These are phyloP conservation scores for Trametopsis cervina DNA, from an alignment of 768 basidiomycete genomes.

Conservation along the genomic window DNA sequence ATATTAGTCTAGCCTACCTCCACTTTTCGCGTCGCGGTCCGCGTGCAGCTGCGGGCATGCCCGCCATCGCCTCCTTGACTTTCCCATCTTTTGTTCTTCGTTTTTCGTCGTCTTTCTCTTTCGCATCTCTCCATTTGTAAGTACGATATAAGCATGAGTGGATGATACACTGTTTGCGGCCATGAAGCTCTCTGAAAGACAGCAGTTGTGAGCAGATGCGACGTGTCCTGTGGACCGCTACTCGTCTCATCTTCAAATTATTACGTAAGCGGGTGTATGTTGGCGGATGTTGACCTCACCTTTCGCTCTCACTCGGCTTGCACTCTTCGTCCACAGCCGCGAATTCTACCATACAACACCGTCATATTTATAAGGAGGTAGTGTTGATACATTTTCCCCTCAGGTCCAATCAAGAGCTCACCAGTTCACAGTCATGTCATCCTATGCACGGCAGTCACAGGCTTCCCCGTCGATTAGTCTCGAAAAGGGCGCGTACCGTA, in stretches of 20 bases:
- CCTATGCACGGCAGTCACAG: constrained; percentile 18
- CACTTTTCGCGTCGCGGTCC: constrained; percentile 5
- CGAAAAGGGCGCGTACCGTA: constrained; percentile 61
- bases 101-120: constrained; percentile 9
- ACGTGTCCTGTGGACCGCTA: too few relatives aligned
- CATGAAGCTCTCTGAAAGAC: too few relatives aligned
- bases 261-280: too few relatives aligned
- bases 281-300: too few relatives aligned
- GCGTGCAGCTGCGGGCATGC: not conserved
- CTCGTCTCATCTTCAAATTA: too few relatives aligned
- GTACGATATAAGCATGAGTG: constrained; percentile 16
- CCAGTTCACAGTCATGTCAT: constrained; percentile 13
- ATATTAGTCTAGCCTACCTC: constrained; percentile 2
- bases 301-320: too few relatives aligned
- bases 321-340: too few relatives aligned
- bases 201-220: too few relatives aligned
- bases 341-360: too few relatives aligned
- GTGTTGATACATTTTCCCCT: not conserved
- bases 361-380: not conserved
- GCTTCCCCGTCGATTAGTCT: constrained; percentile 57
- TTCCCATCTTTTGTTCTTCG: constrained; percentile 4
- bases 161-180: constrained; percentile 15
- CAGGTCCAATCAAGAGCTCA: not conserved
- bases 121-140: constrained; percentile 17
- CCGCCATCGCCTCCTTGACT: not conserved